Evolutionary conservation across 169 alveolate species (phyloP).

Genomic region (Plasmodium vivax): DNA sequence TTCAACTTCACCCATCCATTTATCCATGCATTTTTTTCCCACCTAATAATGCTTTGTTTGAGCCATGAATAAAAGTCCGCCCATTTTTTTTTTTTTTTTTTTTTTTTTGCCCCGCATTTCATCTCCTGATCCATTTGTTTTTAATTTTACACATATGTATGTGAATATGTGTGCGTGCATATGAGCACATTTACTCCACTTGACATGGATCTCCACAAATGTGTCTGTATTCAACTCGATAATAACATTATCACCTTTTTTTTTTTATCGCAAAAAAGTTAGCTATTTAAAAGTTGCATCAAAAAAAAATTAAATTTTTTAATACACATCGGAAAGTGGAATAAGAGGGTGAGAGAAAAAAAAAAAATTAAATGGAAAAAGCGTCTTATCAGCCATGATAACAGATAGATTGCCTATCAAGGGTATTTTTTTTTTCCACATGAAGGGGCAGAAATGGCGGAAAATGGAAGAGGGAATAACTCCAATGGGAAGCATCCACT

Average conservation of each 20-base stretch:
- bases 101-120: not conserved
- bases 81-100: not conserved
- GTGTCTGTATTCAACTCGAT: not conserved
- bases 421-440: not conserved
- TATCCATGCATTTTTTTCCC: not conserved
- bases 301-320: not conserved
- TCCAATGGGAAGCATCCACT: not conserved
- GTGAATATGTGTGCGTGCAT: not conserved
- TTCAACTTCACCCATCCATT: not conserved
- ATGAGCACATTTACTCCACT: not conserved
- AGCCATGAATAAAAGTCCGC: not conserved
- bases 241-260: not conserved
- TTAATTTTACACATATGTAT: not conserved
- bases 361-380: not conserved
- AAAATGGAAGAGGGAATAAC: not conserved
- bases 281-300: not conserved
- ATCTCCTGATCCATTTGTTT: conserved; percentile 11
- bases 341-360: not conserved
- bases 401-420: not conserved
- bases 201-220: not conserved
- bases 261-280: not conserved
- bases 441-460: not conserved
- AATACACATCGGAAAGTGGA: not conserved
- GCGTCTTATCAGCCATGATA: not conserved
- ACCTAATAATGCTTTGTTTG: not conserved